Evolutionary conservation across 2,329 filamentous ascomycete species (phyloP), one percentile per base, ranked within the genome.

Genomic region (Penicillium olsonii): DNA sequence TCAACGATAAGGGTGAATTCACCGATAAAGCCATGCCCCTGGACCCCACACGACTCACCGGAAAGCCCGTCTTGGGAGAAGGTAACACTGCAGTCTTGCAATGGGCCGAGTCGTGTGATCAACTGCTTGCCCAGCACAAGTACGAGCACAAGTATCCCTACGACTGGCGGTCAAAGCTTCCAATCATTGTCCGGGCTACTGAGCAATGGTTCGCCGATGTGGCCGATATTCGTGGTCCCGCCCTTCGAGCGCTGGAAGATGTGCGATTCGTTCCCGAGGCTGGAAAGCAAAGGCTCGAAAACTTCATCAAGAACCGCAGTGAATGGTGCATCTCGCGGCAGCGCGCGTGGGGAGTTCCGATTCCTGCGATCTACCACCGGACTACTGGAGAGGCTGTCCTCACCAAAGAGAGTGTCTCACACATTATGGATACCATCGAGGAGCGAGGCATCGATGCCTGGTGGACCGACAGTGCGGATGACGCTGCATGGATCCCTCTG

Each of bases 251-350:
- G 8, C 75, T 99, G 10, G 75, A 84, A 0, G 69, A 82, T 31
- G 90, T 97, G 19, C 78, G 76, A 0, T 99, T 97, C 62, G 78
- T 95, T 12, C 94, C 94, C 0, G 80, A 87, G 37, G 77, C 79
- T 20, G 91, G 92, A 6, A 84, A 82, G 57, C 81, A 82, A 5
- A 82, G 94, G 22, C 78, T 99, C 4, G 84, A 90, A 64, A 90
- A 88, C 67, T 99, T 97, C 64, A 79, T 99, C 24, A 85, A 87
- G 63, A 88, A 89, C 18, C 84, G 94, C 42, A 95, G 84, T 62
- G 92, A 99, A 69, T 99, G 94, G 94, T 99, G 94, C 67, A 96
- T 99, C 60, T 99, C 94, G 5, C 84, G 94, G 38, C 94, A 99
- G 71, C 85, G 94, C 42, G 87, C 90, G 11, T 99, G 94, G 94